Evolutionary conservation across 176 grass and related monocot species (phyloP).

Genomic region (Aegilops sharonensis): DNA sequence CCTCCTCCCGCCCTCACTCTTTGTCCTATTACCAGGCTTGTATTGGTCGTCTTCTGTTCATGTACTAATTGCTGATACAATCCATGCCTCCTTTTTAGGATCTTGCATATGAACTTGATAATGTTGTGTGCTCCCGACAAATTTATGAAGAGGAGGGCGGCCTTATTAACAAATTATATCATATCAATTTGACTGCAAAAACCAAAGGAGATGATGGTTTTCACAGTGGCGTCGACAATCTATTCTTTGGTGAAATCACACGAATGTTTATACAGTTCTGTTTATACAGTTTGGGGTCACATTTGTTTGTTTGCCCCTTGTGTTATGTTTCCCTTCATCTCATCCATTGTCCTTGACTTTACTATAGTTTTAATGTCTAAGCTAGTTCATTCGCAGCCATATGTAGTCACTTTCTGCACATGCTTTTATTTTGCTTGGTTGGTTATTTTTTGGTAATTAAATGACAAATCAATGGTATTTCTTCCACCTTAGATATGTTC

Average conservation of each 20-base stretch:
- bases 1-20: background rate
- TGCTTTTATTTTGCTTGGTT: no score
- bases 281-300: background rate
- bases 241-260: slow-evolving; percentile 1
- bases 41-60: background rate
- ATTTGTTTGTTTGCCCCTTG: background rate
- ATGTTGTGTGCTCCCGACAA: background rate
- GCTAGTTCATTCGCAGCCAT: no score
- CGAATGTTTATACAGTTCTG: background rate
- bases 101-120: background rate
- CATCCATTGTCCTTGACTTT: background rate
- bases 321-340: background rate
- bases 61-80: no score
- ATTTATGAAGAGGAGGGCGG: background rate
- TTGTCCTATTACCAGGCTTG: background rate
- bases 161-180: background rate
- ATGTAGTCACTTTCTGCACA: no score
- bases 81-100: background rate
- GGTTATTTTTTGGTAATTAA: no score
- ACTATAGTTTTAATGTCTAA: no score
- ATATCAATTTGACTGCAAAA: background rate
- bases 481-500: background rate
- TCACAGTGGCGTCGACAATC: background rate
- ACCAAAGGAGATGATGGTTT: background rate
- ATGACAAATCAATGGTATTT: no score